phyloP scores from a whole-genome alignment of 345 rosid species.

The Eucalyptus fibrosa region DNA sequence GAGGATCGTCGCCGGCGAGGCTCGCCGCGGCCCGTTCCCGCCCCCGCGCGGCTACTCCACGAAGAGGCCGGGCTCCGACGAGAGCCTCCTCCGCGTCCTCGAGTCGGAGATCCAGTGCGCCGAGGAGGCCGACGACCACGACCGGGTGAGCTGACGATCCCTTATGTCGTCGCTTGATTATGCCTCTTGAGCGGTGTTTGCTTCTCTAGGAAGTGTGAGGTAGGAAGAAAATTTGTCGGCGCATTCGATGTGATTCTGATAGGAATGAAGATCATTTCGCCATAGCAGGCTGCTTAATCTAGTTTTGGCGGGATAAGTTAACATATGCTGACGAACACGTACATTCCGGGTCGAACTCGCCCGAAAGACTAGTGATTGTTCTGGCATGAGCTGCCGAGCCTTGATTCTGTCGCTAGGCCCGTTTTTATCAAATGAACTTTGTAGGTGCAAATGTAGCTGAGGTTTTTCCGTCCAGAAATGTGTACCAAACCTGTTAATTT shows the following conservation, averaged over 20 bases:
- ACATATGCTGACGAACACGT: neutral
- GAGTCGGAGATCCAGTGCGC: conserved; percentile 60
- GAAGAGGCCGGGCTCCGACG: conserved; percentile 20
- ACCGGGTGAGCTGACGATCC: conserved; percentile 16
- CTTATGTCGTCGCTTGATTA: neutral
- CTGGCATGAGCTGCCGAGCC: neutral
- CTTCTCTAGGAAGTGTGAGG: neutral
- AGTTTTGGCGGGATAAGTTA: neutral
- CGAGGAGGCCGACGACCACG: conserved; percentile 42
- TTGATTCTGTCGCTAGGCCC: neutral
- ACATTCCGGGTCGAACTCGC: neutral
- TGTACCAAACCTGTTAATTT: neutral
- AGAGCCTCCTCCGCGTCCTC: conserved; percentile 47
- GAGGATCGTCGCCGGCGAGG: neutral
- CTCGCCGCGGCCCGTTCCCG: neutral
- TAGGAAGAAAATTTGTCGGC: neutral
- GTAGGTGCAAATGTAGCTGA: neutral
- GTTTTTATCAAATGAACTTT: neutral
- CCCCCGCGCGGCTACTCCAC: conserved; percentile 12
- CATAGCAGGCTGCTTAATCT: neutral
- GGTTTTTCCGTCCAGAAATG: neutral
- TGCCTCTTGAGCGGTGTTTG: neutral
- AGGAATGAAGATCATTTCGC: neutral
- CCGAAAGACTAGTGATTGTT: neutral
- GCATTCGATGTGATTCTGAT: neutral